These are phyloP conservation scores for Achaetomium macrosporum DNA, from an alignment of 2,329 filamentous ascomycete genomes.

Conservation along the genomic window DNA sequence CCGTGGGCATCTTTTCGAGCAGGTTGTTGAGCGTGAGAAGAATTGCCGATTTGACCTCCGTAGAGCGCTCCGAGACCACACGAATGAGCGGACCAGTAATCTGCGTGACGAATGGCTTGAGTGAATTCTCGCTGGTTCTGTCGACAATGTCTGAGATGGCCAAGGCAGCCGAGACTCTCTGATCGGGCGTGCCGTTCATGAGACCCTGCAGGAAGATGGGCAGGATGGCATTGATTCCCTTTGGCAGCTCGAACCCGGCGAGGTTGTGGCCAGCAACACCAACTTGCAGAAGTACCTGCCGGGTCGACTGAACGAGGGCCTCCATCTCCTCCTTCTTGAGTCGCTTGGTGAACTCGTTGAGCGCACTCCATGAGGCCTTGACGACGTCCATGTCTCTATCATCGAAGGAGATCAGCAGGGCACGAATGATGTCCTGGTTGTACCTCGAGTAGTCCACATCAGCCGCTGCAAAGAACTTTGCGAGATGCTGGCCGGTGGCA, in stretches of 20 bases:
- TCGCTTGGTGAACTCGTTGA: conserved; percentile 80
- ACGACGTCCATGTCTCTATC: conserved; percentile 79
- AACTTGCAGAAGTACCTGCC: conserved; percentile 79
- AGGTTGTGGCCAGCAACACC: conserved; percentile 81
- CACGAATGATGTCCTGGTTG: conserved; percentile 89
- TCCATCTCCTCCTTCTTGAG: conserved; percentile 99
- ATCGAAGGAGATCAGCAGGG: conserved; percentile 85
- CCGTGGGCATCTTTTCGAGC: conserved; percentile 90
- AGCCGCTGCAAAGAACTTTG: conserved; percentile 75
- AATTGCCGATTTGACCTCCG: conserved; percentile 93
- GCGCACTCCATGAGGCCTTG: conserved; percentile 81
- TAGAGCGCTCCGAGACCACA: conserved; percentile 93
- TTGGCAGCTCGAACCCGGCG: conserved; percentile 83
- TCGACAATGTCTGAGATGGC: conserved; percentile 96
- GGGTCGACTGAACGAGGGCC: conserved; percentile 75
- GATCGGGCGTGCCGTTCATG: conserved; percentile 91
- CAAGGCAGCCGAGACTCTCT: conserved; percentile 84
- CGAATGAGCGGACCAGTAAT: conserved; percentile 96
- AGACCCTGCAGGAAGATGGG: conserved; percentile 97
- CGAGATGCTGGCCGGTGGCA: conserved; percentile 70
- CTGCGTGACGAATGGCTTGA: conserved; percentile 94
- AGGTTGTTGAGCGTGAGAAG: conserved; percentile 90
- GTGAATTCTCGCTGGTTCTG: conserved; percentile 75
- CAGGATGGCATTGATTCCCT: conserved; percentile 93
- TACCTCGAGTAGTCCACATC: conserved; percentile 91